Conservation (phyloP, 108 stramenopile species). For the Licmophora abbreviata region DNA sequence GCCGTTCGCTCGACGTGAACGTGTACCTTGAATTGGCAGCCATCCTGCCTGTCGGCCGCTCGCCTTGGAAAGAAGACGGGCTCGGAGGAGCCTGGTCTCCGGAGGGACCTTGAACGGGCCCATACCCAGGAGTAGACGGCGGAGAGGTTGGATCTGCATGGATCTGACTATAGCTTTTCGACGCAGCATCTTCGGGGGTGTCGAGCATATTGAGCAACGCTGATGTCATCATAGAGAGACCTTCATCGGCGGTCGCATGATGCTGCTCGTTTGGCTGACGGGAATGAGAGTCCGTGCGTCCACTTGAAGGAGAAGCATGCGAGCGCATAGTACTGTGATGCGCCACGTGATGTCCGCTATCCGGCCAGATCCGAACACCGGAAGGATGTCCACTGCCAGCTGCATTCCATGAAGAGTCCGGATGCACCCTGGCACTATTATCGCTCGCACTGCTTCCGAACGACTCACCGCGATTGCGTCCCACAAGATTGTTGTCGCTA, state of each 20-base stretch:
- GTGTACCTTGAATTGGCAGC: conserved; percentile 2
- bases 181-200: conserved; percentile 44
- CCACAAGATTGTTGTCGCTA: conserved; percentile 10
- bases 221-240: conserved; percentile 80
- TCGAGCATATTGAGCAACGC: conserved; percentile 78
- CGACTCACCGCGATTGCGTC: conserved; percentile 27
- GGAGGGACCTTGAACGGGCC: conserved; percentile 3
- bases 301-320: not conserved
- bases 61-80: conserved; percentile 1
- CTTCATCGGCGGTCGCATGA: conserved; percentile 55
- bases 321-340: no score
- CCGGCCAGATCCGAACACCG: not conserved
- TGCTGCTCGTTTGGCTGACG: not conserved
- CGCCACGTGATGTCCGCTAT: no score
- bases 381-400: not conserved
- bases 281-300: not conserved
- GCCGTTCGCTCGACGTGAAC: not conserved
- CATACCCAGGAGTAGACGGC: conserved; percentile 6
- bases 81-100: not conserved
- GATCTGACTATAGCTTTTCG: conserved; percentile 11
- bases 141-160: conserved; percentile 10
- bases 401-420: no score
- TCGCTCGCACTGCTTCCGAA: conserved; percentile 25
- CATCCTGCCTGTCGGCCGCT: not conserved
- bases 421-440: conserved; percentile 13